Conservation (phyloP, 2,329 filamentous ascomycete species). For the Penicillium crustosum region DNA sequence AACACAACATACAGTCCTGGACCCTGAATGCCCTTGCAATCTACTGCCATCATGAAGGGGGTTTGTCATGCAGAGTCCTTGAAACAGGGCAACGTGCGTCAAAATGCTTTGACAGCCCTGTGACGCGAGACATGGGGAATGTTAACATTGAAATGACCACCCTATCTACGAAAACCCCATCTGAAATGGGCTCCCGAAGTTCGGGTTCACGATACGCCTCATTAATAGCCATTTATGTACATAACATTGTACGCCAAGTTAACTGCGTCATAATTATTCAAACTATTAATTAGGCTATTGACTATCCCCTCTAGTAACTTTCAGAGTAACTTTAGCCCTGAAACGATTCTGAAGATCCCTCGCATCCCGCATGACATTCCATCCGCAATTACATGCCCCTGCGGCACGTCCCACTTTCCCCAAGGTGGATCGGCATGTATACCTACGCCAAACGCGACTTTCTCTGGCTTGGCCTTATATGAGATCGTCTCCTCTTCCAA, state of each 20-base stretch:
- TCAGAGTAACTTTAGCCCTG: neutral
- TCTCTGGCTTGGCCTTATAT: slow-evolving; percentile 5
- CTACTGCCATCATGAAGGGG: slow-evolving; percentile 16
- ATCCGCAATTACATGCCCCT: slow-evolving; percentile 14
- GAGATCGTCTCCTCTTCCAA: neutral
- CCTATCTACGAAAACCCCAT: neutral
- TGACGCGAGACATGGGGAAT: slow-evolving; percentile 23
- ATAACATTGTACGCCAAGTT: neutral
- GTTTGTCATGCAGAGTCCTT: slow-evolving; percentile 12
- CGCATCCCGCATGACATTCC: slow-evolving; percentile 22
- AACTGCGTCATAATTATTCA: neutral
- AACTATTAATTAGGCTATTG: neutral
- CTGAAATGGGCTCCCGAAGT: too few relatives aligned
- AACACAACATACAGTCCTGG: neutral
- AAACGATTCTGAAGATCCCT: slow-evolving; percentile 11
- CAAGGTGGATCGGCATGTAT: slow-evolving; percentile 19
- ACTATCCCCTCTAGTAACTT: neutral
- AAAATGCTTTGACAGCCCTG: slow-evolving; percentile 14
- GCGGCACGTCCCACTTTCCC: slow-evolving; percentile 21
- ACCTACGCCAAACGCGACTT: slow-evolving; percentile 11
- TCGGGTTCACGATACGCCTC: neutral
- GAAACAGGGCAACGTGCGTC: slow-evolving; percentile 4
- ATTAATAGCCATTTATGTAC: neutral
- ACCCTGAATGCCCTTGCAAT: neutral
- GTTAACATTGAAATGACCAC: slow-evolving; percentile 1